Conservation (phyloP, 2,329 filamentous ascomycete genomes). For the Hawksworthiomyces lignivorus region DNA sequence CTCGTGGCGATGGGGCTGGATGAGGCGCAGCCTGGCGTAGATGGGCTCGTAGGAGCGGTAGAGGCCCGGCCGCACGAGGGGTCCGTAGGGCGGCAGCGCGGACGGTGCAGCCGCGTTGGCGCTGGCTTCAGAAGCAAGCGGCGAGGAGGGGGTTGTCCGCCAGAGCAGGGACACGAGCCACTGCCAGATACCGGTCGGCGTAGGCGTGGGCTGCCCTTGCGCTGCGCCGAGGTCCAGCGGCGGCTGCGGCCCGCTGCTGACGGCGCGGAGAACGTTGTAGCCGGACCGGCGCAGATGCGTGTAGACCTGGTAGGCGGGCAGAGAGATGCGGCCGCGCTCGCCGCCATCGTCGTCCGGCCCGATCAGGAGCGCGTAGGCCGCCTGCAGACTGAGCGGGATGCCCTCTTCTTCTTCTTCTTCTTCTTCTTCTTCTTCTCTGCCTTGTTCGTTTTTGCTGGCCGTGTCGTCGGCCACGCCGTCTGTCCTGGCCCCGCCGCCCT, state of each 20-base stretch:
- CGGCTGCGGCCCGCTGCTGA: background rate
- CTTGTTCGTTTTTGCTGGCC: background rate
- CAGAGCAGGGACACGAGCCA: slow-evolving; percentile 45
- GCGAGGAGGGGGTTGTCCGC: too few relatives aligned
- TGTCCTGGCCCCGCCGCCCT: slow-evolving; percentile 18
- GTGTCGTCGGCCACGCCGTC: slow-evolving; percentile 17
- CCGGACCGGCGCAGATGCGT: slow-evolving; percentile 74
- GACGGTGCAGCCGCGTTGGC: too few relatives aligned
- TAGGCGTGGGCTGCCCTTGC: too few relatives aligned
- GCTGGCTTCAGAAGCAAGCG: too few relatives aligned
- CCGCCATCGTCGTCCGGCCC: slow-evolving; percentile 52
- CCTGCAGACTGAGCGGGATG: slow-evolving; percentile 84
- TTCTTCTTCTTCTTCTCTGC: slow-evolving; percentile 13
- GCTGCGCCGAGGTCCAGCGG: slow-evolving; percentile 3
- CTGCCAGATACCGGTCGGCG: slow-evolving; percentile 34
- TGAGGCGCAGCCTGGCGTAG: slow-evolving; percentile 67
- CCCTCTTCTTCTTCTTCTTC: slow-evolving; percentile 51
- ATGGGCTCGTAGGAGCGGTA: slow-evolving; percentile 62
- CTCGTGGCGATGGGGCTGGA: slow-evolving; percentile 42
- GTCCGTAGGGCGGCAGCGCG: slow-evolving; percentile 36
- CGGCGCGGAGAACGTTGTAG: slow-evolving; percentile 54
- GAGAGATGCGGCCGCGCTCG: slow-evolving; percentile 44
- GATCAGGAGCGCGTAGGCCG: slow-evolving; percentile 78
- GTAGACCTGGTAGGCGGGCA: slow-evolving; percentile 86
- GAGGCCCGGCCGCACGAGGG: slow-evolving; percentile 54